Conservation (phyloP, 2,329 filamentous ascomycete species). For the Aspergillus brunneoviolaceus region DNA sequence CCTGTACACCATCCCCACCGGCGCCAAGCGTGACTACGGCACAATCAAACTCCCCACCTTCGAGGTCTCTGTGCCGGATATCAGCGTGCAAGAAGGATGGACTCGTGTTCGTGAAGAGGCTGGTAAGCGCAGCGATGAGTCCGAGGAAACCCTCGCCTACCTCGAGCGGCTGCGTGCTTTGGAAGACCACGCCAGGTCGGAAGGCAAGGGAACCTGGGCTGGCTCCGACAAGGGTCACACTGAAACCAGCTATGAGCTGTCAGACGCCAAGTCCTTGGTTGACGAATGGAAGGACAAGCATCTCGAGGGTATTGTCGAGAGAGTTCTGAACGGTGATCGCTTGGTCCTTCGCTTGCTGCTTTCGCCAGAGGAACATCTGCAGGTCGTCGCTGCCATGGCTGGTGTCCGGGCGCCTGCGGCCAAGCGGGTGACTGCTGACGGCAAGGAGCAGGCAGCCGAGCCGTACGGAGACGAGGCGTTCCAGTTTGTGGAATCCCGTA, state of each 20-base stretch:
- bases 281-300: slow-evolving; percentile 82
- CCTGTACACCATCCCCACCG: slow-evolving; percentile 81
- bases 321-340: slow-evolving; percentile 87
- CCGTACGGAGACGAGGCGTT: slow-evolving; percentile 87
- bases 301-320: slow-evolving; percentile 83
- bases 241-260: slow-evolving; percentile 77
- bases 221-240: slow-evolving; percentile 63
- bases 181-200: slow-evolving; percentile 74
- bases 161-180: slow-evolving; percentile 75
- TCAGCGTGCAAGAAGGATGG: slow-evolving; percentile 85
- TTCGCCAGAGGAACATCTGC: slow-evolving; percentile 78
- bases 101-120: slow-evolving; percentile 91
- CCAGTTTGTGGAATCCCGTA: slow-evolving; percentile 77
- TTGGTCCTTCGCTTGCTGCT: slow-evolving; percentile 79
- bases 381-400: slow-evolving; percentile 85
- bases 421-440: slow-evolving; percentile 77
- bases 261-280: slow-evolving; percentile 71
- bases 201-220: slow-evolving; percentile 79
- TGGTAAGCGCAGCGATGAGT: slow-evolving; percentile 78
- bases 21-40: slow-evolving; percentile 81
- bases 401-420: slow-evolving; percentile 89
- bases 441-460: slow-evolving; percentile 79
- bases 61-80: slow-evolving; percentile 78
- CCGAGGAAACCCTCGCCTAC: slow-evolving; percentile 67
- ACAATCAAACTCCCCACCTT: slow-evolving; percentile 65